Conservation (phyloP, 1,284 basidiomycete genomes). For the Puccinia hordei region DNA sequence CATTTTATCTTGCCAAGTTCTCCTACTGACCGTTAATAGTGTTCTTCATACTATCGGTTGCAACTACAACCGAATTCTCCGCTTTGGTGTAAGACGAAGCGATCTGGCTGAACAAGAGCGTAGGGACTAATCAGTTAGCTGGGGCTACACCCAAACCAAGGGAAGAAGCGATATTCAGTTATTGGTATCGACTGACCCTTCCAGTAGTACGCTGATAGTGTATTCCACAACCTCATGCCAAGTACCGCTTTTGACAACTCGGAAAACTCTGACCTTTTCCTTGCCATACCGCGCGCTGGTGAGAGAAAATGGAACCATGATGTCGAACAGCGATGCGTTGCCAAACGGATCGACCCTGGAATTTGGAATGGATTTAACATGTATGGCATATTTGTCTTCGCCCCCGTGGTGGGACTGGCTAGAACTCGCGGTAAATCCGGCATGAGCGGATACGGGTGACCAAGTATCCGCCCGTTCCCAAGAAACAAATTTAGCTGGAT, state of each 20-base stretch:
- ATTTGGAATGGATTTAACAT: too few relatives aligned
- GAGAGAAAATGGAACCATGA: slow-evolving; percentile 57
- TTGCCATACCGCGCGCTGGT: slow-evolving; percentile 75
- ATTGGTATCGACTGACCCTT: slow-evolving; percentile 63
- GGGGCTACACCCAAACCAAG: neutral
- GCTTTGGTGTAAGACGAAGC: slow-evolving; percentile 55
- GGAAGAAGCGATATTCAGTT: neutral
- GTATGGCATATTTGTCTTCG: too few relatives aligned
- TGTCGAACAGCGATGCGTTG: neutral
- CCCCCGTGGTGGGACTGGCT: too few relatives aligned
- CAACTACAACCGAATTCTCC: slow-evolving; percentile 56
- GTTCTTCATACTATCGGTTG: slow-evolving; percentile 74
- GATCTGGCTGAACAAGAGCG: slow-evolving; percentile 55
- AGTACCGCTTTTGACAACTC: slow-evolving; percentile 69
- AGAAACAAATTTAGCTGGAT: too few relatives aligned
- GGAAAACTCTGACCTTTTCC: slow-evolving; percentile 78
- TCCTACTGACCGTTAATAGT: slow-evolving; percentile 68
- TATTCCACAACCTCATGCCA: slow-evolving; percentile 70
- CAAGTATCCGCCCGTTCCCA: too few relatives aligned
- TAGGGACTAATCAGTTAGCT: neutral
- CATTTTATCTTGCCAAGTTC: slow-evolving; percentile 1
- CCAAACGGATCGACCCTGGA: neutral
- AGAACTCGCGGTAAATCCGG: too few relatives aligned
- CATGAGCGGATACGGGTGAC: too few relatives aligned
- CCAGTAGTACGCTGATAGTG: slow-evolving; percentile 73